These are phyloP conservation scores for Rubia occidens DNA, from an alignment of 305 asterid species.

Conservation along the genomic window DNA sequence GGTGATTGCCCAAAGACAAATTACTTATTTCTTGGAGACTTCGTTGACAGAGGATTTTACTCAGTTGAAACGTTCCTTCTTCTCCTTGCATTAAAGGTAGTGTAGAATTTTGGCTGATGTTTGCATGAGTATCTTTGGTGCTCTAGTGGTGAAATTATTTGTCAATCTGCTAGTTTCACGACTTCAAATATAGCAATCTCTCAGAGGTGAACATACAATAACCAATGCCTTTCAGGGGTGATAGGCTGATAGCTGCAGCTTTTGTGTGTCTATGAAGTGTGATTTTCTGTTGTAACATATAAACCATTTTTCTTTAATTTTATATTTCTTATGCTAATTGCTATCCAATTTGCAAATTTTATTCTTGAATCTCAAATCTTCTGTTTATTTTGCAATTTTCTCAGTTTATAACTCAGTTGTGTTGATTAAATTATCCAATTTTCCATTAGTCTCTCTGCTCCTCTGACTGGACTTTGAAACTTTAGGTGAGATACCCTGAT, in stretches of 20 bases:
- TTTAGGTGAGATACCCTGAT: slow-evolving; percentile 91
- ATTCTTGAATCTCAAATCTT: slow-evolving; percentile 1
- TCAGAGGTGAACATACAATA: neutral
- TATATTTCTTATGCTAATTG: neutral
- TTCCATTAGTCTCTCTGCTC: neutral
- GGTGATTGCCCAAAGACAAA: slow-evolving; percentile 92
- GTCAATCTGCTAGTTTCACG: neutral
- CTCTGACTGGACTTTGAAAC: neutral
- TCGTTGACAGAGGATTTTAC: slow-evolving; percentile 93
- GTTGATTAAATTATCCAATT: neutral
- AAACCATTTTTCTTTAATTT: neutral
- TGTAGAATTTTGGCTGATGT: slow-evolving; percentile 7
- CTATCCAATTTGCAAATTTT: neutral
- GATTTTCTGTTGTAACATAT: neutral
- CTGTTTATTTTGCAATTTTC: neutral
- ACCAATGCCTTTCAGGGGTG: neutral
- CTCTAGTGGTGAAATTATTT: neutral
- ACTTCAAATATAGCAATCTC: neutral
- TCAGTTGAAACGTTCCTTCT: slow-evolving; percentile 97
- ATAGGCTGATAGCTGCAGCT: neutral
- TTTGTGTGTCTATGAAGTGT: neutral
- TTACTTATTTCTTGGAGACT: slow-evolving; percentile 96
- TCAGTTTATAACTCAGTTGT: neutral
- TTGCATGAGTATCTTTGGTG: neutral
- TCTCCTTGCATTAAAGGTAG: slow-evolving; percentile 88